Evolutionary conservation across 495 filamentous ascomycete species (phyloP), one percentile per base, ranked within the genome.

Genomic region (Jackrogersella minutella): DNA sequence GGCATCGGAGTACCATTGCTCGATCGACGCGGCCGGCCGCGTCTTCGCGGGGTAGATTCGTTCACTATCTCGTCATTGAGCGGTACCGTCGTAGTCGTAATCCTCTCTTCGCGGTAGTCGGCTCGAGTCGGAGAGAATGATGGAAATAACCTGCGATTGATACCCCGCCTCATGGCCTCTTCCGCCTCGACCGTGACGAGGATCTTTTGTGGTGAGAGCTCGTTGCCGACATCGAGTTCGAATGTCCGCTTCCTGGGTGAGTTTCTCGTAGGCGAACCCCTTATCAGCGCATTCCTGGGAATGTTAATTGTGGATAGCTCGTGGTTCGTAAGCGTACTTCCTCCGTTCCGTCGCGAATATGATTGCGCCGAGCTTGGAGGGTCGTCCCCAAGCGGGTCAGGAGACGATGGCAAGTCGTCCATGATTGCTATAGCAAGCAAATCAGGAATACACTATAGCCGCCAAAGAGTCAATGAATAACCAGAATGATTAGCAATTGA

Each of bases 181-280:
- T 79, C 82, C 2, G 83, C 80, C 64, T 86, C 80, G 40, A 86
- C 81, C 0, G 84, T 85, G 37, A 85, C 82, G 44, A 75, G 73
- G 26, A 86, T 74, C 64, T 79, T 82, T 63, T 84, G 81, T 5
- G 82, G 81, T 37, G 83, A 80, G 34, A 71, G 58, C 6, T 76
- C 68, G 40, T 83, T 70, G 10, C 83, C 84, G 14, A 84, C 79
- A 34, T 86, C 82, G 39, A 85, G 75, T 71, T 84, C 77, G 50
- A 85, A 85, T 11, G 75, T 84, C 62, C 79, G 81, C 68, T 84
- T 84, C 17, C 77, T 77, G 33, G 84, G 82, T 10, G 84, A 84
- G 31, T 67, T 73, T 46, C 33, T 71, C 58, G 50, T 63, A 53
- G 60, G 73, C 71, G 64, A 68, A 28, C 51, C 71, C 64, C 30